phyloP scores from a whole-genome alignment of 306 rosid species.

The Cucumis hystrix region DNA sequence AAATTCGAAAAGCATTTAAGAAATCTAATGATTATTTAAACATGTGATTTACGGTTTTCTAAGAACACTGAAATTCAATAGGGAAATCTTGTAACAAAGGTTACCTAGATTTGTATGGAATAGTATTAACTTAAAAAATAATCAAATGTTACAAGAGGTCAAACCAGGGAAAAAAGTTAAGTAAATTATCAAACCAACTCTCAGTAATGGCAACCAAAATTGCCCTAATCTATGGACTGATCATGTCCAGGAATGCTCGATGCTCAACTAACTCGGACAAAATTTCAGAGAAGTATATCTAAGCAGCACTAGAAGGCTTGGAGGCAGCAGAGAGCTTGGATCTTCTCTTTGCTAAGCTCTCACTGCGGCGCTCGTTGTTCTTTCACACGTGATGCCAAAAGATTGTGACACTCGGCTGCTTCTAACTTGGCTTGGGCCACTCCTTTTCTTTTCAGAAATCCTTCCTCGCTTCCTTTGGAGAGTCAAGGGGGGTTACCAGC shows the following conservation, averaged over 20 bases:
- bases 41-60: background rate
- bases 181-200: background rate
- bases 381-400: conserved; percentile 43
- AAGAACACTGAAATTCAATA: background rate
- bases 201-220: background rate
- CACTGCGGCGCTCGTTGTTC: conserved; percentile 53
- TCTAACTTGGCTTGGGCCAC: conserved; percentile 41
- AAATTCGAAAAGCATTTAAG: background rate
- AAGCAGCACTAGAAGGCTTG: conserved; percentile 35
- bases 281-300: background rate
- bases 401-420: conserved; percentile 50
- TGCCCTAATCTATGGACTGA: background rate
- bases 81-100: background rate
- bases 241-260: background rate
- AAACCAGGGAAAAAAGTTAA: background rate
- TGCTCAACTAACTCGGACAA: background rate
- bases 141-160: background rate
- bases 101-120: background rate
- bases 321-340: conserved; percentile 45
- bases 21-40: background rate
- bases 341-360: conserved; percentile 52
- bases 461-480: conserved; percentile 46
- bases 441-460: conserved; percentile 46
- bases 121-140: no score
- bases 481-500: conserved; percentile 48